phyloP scores from a whole-genome alignment of 2,329 filamentous ascomycete species.

The Dothideomycetes sp. region DNA sequence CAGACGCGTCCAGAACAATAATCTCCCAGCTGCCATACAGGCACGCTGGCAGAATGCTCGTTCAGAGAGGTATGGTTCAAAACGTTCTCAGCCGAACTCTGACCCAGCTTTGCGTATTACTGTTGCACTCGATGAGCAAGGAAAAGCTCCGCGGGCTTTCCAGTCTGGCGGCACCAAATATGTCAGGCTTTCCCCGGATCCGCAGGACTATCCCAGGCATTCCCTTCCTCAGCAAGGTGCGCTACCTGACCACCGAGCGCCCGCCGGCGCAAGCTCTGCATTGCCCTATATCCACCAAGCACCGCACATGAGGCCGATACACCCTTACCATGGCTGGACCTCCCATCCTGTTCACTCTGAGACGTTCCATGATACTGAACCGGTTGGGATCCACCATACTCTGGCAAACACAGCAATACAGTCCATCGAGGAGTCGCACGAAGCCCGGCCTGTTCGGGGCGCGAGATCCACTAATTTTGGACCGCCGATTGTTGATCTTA shows the following conservation, averaged over 20 bases:
- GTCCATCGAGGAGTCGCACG: background rate
- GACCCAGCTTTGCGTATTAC: conserved; percentile 2
- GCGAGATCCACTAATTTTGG: background rate
- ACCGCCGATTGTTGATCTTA: background rate
- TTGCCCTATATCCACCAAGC: background rate
- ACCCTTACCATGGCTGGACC: background rate
- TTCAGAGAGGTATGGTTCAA: background rate
- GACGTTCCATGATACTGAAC: no score
- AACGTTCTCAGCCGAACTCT: conserved; percentile 1
- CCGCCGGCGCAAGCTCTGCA: conserved; percentile 1
- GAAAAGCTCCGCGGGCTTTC: conserved; percentile 5
- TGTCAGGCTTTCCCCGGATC: background rate
- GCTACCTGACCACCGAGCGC: conserved; percentile 1
- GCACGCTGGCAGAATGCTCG: conserved; percentile 5
- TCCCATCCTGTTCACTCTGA: no score
- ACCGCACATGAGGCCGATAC: background rate
- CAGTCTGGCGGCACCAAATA: conserved; percentile 5
- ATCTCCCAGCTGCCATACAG: conserved; percentile 4
- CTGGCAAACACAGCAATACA: background rate
- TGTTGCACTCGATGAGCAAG: conserved; percentile 6
- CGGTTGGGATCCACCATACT: no score
- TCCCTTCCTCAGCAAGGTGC: background rate
- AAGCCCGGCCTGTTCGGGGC: background rate
- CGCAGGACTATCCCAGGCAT: background rate
- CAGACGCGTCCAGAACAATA: background rate